Evolutionary conservation across 1,139 yeast genomes (phyloP).

Genomic region (Insectozyma bohioensis): DNA sequence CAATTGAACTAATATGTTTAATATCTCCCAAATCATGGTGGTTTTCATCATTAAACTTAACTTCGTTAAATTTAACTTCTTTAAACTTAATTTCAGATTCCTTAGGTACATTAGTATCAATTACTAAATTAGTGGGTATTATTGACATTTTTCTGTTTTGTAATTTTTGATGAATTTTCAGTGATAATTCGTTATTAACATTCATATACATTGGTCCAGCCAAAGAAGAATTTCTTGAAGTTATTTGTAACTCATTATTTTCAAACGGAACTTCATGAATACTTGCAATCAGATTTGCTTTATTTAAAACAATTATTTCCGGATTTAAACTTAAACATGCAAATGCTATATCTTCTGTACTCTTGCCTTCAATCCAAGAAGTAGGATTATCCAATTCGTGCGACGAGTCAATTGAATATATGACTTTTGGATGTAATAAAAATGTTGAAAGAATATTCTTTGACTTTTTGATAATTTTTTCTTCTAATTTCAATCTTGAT

Average conservation of each 20-base stretch:
- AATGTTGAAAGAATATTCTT: slow-evolving; percentile 21
- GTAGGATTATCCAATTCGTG: slow-evolving; percentile 42
- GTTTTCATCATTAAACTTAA: slow-evolving; percentile 21
- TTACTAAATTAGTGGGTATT: slow-evolving; percentile 27
- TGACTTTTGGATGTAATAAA: slow-evolving; percentile 51
- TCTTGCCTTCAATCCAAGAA: slow-evolving; percentile 30
- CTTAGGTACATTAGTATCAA: too few relatives aligned
- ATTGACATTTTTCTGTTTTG: slow-evolving; percentile 27
- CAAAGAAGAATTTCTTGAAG: slow-evolving; percentile 28
- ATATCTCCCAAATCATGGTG: slow-evolving; percentile 3
- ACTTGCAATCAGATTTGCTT: too few relatives aligned
- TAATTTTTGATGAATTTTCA: slow-evolving; percentile 17
- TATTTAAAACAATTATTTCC: slow-evolving; percentile 12
- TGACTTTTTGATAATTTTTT: slow-evolving; percentile 6
- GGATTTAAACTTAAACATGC: slow-evolving; percentile 35
- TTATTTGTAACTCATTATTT: slow-evolving; percentile 6
- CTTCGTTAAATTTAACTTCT: slow-evolving; percentile 34
- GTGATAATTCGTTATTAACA: slow-evolving; percentile 12
- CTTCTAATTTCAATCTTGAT: slow-evolving; percentile 4
- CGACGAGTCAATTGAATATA: slow-evolving; percentile 21
- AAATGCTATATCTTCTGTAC: slow-evolving; percentile 33
- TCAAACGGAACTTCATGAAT: slow-evolving; percentile 7
- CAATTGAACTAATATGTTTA: slow-evolving; percentile 5
- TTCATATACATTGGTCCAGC: slow-evolving; percentile 27
- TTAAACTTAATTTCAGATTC: slow-evolving; percentile 26